Conservation (phyloP, 1,139 yeast genomes). For the Suhomyces choctaworum region DNA sequence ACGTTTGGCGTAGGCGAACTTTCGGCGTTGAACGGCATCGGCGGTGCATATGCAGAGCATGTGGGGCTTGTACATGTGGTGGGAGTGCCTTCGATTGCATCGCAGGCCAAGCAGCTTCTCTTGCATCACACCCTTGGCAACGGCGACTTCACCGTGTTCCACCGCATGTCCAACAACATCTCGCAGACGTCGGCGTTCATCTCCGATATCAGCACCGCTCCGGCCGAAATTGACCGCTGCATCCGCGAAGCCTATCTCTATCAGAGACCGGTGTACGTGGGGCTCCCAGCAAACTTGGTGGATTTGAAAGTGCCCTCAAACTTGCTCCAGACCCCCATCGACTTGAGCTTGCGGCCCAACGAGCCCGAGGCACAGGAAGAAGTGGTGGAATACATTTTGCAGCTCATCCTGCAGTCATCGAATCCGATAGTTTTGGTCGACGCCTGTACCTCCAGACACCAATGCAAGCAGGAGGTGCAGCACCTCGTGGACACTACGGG, state of each 20-base stretch:
- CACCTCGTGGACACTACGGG: slow-evolving; percentile 32
- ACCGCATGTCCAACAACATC: slow-evolving; percentile 53
- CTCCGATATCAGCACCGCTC: slow-evolving; percentile 30
- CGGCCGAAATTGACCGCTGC: slow-evolving; percentile 37
- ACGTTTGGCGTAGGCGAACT: slow-evolving; percentile 71
- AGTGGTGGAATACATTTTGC: slow-evolving; percentile 30
- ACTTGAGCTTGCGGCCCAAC: slow-evolving; percentile 30
- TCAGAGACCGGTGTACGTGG: slow-evolving; percentile 42
- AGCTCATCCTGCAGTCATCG: slow-evolving; percentile 28
- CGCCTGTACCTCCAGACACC: slow-evolving; percentile 40
- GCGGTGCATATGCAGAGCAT: slow-evolving; percentile 61
- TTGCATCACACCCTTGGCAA: slow-evolving; percentile 74
- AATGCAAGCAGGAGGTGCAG: slow-evolving; percentile 32
- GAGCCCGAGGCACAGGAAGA: slow-evolving; percentile 33
- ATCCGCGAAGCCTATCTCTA: slow-evolving; percentile 38
- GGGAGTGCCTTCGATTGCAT: slow-evolving; percentile 58
- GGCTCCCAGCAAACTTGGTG: slow-evolving; percentile 41
- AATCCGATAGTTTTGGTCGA: slow-evolving; percentile 39
- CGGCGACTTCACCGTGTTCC: slow-evolving; percentile 80
- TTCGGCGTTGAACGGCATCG: slow-evolving; percentile 59
- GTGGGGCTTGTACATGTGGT: slow-evolving; percentile 57
- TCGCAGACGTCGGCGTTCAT: slow-evolving; percentile 34
- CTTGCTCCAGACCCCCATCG: slow-evolving; percentile 33
- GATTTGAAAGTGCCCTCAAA: slow-evolving; percentile 34
- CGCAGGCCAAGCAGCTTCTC: slow-evolving; percentile 60